Evolutionary conservation across 345 rosid genomes (phyloP).

Genomic region (Eucalyptus paniculata): DNA sequence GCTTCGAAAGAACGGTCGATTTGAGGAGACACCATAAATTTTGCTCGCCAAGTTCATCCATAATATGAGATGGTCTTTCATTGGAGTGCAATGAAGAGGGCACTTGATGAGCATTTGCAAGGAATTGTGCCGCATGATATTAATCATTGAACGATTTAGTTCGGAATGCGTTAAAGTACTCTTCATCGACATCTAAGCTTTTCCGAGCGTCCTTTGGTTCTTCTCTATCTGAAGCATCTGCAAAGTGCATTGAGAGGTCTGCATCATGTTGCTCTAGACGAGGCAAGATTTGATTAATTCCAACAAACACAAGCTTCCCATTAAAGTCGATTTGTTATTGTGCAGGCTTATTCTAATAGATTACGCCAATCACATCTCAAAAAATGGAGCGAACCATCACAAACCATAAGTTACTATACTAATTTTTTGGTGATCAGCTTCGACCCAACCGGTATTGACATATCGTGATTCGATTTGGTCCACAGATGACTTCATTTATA

Average conservation of each 20-base stretch:
- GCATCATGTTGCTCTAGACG: background rate
- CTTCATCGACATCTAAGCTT: background rate
- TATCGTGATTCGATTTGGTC: background rate
- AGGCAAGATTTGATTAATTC: background rate
- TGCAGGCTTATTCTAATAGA: background rate
- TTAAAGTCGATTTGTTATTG: background rate
- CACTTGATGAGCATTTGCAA: background rate
- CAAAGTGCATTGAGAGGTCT: background rate
- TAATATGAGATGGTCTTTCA: too few species aligned
- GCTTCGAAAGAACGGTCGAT: too few species aligned
- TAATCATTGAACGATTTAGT: background rate
- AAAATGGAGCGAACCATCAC: background rate
- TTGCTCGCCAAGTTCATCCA: too few species aligned
- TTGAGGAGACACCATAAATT: too few species aligned
- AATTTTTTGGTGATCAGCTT: background rate
- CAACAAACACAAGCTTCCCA: background rate
- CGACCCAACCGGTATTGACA: background rate
- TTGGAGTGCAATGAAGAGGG: too few species aligned
- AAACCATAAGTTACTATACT: background rate
- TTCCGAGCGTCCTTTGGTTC: background rate
- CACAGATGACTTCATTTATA: background rate
- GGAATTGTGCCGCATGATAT: background rate
- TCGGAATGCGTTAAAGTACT: background rate
- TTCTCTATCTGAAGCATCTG: background rate
- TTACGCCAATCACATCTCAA: background rate